These are phyloP conservation scores for Chrysanthemum seticuspe DNA, from an alignment of 129 eudicot species.

Conservation along the genomic window DNA sequence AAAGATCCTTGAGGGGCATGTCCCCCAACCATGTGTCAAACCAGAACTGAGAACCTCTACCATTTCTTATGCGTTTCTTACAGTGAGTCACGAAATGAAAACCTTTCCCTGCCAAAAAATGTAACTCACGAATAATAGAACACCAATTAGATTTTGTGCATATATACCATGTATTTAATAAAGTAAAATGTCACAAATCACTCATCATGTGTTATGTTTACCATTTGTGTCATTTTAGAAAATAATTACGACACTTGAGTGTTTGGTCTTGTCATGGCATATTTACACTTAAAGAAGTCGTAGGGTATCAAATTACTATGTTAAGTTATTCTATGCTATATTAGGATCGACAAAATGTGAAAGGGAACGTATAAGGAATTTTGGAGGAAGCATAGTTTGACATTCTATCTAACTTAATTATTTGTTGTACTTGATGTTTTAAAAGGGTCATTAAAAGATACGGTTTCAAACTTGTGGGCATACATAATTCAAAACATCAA, in stretches of 20 bases:
- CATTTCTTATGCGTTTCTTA: too few species aligned
- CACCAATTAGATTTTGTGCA: neutral
- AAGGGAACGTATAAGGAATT: conserved; percentile 1
- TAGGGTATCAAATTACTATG: conserved; percentile 9
- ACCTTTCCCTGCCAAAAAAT: too few species aligned
- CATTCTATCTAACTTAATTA: neutral
- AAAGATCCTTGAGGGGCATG: too few species aligned
- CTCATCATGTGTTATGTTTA: neutral
- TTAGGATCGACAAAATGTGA: conserved; percentile 8
- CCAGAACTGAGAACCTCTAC: too few species aligned
- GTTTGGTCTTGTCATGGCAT: conserved; percentile 23
- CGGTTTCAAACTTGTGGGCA: neutral
- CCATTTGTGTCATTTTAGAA: conserved; percentile 10
- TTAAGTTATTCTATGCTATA: neutral
- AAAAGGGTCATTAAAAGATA: too few species aligned
- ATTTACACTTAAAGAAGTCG: neutral
- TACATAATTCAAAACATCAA: neutral
- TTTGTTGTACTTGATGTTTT: neutral
- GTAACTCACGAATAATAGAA: too few species aligned
- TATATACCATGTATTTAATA: neutral
- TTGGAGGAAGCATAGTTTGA: neutral
- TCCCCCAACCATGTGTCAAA: too few species aligned
- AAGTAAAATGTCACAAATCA: conserved; percentile 10
- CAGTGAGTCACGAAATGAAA: too few species aligned
- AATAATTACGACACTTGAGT: neutral